Conservation (phyloP, 2,329 filamentous ascomycete genomes). For the Monosporascus sp. region DNA sequence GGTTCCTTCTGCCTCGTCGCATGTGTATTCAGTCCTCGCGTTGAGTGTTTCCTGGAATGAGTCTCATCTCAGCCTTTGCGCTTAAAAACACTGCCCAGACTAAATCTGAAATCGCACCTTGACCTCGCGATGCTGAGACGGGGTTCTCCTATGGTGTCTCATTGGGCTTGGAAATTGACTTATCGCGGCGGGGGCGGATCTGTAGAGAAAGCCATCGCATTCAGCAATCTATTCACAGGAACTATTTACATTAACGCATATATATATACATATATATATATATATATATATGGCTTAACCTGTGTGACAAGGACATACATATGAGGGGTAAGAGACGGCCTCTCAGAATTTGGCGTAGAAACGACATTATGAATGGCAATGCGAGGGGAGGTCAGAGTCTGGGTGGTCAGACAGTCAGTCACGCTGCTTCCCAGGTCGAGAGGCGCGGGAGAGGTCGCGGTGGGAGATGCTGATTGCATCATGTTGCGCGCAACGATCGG, state of each 20-base stretch:
- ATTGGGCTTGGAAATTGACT: slow-evolving; percentile 46
- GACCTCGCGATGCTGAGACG: slow-evolving; percentile 52
- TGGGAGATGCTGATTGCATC: slow-evolving; percentile 15
- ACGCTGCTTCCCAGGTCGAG: slow-evolving; percentile 3
- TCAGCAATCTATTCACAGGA: slow-evolving; percentile 1
- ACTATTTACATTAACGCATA: not conserved
- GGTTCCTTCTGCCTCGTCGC: slow-evolving; percentile 76
- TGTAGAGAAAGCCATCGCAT: slow-evolving; percentile 22
- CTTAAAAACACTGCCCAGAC: not conserved
- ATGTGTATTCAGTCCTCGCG: slow-evolving; percentile 80
- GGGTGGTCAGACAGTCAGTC: slow-evolving; percentile 7
- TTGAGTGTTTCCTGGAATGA: slow-evolving; percentile 75
- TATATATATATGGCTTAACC: slow-evolving; percentile 2
- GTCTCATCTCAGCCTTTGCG: slow-evolving; percentile 4
- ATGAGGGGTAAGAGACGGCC: slow-evolving; percentile 31
- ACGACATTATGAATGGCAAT: slow-evolving; percentile 33
- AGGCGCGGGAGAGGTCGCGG: slow-evolving; percentile 8
- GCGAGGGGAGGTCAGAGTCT: slow-evolving; percentile 29
- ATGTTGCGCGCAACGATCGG: slow-evolving; percentile 6
- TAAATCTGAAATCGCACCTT: slow-evolving; percentile 36
- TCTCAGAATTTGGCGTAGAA: slow-evolving; percentile 19
- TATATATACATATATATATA: slow-evolving; percentile 1
- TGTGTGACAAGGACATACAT: slow-evolving; percentile 32
- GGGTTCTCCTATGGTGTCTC: slow-evolving; percentile 53
- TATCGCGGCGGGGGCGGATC: slow-evolving; percentile 37